Percentiles rank a stretch among this genome's conserved stretches.
These are phyloP conservation scores for Backusella psychrophila DNA, from an alignment of 192 early-diverging fungal species.

Conservation along the genomic window DNA sequence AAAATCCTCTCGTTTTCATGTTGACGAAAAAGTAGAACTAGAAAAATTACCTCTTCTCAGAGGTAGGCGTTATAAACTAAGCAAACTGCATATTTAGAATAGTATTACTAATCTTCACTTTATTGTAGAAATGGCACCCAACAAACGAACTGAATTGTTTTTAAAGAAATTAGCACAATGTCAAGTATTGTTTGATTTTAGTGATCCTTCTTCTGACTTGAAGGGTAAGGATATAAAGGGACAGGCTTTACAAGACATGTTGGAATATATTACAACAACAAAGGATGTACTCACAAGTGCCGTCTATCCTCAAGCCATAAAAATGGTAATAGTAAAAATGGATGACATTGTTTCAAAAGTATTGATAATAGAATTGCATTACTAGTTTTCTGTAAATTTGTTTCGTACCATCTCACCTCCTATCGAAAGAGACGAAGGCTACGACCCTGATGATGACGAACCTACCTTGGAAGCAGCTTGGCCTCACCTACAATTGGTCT, in stretches of 20 bases:
- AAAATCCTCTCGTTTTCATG: constrained; percentile 84
- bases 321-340: constrained; percentile 67
- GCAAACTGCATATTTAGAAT: neutral
- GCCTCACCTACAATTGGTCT: constrained; percentile 98
- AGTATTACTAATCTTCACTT: neutral
- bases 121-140: constrained; percentile 67
- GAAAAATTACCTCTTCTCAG: constrained; percentile 74
- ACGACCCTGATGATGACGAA: constrained; percentile 99
- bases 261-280: constrained; percentile 91
- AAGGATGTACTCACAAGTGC: constrained; percentile 86
- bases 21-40: constrained; percentile 71
- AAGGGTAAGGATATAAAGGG: constrained; percentile 97
- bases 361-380: neutral
- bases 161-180: constrained; percentile 92
- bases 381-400: constrained; percentile 88
- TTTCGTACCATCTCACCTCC: constrained; percentile 97
- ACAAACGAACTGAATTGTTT: constrained; percentile 86
- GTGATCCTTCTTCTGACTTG: constrained; percentile 81
- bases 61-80: constrained; percentile 47
- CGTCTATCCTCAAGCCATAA: constrained; percentile 90
- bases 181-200: constrained; percentile 93
- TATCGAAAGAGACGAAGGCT: constrained; percentile 92
- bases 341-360: neutral
- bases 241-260: constrained; percentile 83
- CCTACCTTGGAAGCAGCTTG: constrained; percentile 95